These are phyloP conservation scores for Venturia aucupariae DNA, from an alignment of 2,329 filamentous ascomycete species.

Conservation along the genomic window DNA sequence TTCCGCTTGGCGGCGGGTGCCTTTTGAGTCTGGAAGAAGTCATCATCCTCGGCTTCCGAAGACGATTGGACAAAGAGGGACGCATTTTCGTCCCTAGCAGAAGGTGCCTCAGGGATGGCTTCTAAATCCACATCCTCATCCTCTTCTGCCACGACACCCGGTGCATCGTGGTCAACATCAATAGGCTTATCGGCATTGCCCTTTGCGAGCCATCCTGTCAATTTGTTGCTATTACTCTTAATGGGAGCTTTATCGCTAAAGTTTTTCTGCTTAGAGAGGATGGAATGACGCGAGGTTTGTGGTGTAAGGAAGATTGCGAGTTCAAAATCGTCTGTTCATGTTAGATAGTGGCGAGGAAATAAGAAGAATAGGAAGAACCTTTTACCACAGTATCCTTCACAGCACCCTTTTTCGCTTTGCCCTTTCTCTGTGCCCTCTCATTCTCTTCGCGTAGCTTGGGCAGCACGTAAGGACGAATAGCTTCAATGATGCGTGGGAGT, in stretches of 20 bases:
- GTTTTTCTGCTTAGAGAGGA: slow-evolving; percentile 77
- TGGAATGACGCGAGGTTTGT: slow-evolving; percentile 71
- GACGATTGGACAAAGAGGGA: slow-evolving; percentile 11
- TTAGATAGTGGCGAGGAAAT: not conserved
- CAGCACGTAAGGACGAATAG: slow-evolving; percentile 74
- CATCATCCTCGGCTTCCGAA: slow-evolving; percentile 19
- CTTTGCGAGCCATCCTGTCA: slow-evolving; percentile 37
- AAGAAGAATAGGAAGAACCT: slow-evolving; percentile 42
- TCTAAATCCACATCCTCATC: slow-evolving; percentile 46
- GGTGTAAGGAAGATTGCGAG: slow-evolving; percentile 90
- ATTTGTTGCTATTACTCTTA: slow-evolving; percentile 36
- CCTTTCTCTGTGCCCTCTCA: slow-evolving; percentile 49
- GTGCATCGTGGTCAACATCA: slow-evolving; percentile 31
- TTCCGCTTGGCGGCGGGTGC: not conserved
- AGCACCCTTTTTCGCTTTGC: slow-evolving; percentile 59
- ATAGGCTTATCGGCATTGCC: slow-evolving; percentile 34
- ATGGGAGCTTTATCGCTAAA: slow-evolving; percentile 40
- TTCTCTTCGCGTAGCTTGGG: slow-evolving; percentile 83
- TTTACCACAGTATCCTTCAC: slow-evolving; percentile 82
- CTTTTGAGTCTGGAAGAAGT: not conserved
- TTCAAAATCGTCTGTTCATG: slow-evolving; percentile 73
- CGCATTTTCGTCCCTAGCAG: slow-evolving; percentile 16
- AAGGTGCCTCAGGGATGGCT: slow-evolving; percentile 16
- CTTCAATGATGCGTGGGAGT: slow-evolving; percentile 73
- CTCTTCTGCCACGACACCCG: slow-evolving; percentile 47